These are phyloP conservation scores for Zalerion maritima DNA, from an alignment of 495 filamentous ascomycete genomes.

Conservation along the genomic window DNA sequence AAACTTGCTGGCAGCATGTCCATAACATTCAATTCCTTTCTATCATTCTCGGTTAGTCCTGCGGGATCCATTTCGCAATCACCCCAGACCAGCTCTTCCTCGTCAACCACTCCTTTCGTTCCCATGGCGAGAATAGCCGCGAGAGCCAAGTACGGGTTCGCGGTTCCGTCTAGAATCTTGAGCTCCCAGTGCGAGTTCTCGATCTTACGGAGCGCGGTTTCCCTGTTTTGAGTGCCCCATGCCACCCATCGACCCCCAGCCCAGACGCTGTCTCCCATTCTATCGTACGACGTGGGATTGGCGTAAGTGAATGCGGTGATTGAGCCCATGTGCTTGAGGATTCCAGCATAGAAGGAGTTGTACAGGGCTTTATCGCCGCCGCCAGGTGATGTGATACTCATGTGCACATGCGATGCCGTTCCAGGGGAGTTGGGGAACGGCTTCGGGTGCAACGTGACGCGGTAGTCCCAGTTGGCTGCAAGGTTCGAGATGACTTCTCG, in stretches of 20 bases:
- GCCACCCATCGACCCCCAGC: conserved; percentile 57
- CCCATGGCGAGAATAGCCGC: conserved; percentile 56
- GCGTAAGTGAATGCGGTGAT: conserved; percentile 52
- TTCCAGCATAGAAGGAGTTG: conserved; percentile 49
- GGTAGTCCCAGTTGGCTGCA: conserved; percentile 42
- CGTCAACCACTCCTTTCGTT: conserved; percentile 37
- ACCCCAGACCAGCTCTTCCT: conserved; percentile 30
- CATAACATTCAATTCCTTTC: conserved; percentile 36
- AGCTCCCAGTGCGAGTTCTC: conserved; percentile 54
- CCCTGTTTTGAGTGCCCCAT: conserved; percentile 68
- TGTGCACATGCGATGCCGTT: conserved; percentile 53
- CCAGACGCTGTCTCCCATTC: conserved; percentile 55
- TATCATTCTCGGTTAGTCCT: conserved; percentile 30
- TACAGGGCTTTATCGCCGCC: conserved; percentile 25
- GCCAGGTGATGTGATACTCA: conserved; percentile 38
- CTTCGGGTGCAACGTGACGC: conserved; percentile 67
- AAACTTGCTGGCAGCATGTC: conserved; percentile 37
- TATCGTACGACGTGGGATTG: conserved; percentile 43
- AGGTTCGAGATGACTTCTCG: conserved; percentile 50
- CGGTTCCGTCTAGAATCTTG: conserved; percentile 52
- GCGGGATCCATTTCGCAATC: conserved; percentile 47
- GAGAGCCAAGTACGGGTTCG: conserved; percentile 57
- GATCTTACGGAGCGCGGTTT: conserved; percentile 50
- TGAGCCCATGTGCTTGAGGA: conserved; percentile 48
- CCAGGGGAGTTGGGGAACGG: conserved; percentile 45